Evolutionary conservation across 148 eudicot species (phyloP).

Genomic region (Vaccinium vitisidaea): DNA sequence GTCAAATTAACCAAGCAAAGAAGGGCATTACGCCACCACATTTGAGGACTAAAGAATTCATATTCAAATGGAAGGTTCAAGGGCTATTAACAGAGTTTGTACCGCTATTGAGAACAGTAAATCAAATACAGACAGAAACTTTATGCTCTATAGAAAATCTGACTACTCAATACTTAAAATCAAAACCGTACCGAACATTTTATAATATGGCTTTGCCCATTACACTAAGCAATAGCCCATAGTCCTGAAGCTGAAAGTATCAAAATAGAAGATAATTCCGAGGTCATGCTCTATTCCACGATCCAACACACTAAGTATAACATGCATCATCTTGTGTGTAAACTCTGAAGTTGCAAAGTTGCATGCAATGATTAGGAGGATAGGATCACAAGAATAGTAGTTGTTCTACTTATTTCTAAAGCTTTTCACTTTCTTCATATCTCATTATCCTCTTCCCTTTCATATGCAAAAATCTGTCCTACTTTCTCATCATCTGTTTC

Average conservation of each 20-base stretch:
- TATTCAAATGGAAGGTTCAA: not conserved
- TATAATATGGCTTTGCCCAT: not conserved
- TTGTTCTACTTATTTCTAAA: not conserved
- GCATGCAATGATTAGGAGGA: not conserved
- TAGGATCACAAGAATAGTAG: not conserved
- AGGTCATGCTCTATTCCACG: slow-evolving; percentile 4
- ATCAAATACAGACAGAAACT: not conserved
- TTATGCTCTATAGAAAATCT: not conserved
- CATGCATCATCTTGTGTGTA: not conserved
- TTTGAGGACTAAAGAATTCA: not conserved
- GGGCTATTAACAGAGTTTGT: not conserved
- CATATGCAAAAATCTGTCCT: not conserved
- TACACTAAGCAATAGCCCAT: not conserved
- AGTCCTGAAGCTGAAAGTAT: not conserved
- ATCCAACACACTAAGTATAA: not conserved
- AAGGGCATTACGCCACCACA: not conserved
- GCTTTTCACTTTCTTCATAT: not conserved
- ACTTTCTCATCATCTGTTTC: not conserved
- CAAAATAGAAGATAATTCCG: not conserved
- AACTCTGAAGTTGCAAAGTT: not conserved
- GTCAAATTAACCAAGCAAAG: not conserved
- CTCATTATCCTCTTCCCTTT: not conserved
- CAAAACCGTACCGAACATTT: not conserved
- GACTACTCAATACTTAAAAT: slow-evolving; percentile 5
- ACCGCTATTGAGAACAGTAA: not conserved